These are phyloP conservation scores for Castanospermum australe DNA, from an alignment of 306 rosid genomes.

Conservation along the genomic window DNA sequence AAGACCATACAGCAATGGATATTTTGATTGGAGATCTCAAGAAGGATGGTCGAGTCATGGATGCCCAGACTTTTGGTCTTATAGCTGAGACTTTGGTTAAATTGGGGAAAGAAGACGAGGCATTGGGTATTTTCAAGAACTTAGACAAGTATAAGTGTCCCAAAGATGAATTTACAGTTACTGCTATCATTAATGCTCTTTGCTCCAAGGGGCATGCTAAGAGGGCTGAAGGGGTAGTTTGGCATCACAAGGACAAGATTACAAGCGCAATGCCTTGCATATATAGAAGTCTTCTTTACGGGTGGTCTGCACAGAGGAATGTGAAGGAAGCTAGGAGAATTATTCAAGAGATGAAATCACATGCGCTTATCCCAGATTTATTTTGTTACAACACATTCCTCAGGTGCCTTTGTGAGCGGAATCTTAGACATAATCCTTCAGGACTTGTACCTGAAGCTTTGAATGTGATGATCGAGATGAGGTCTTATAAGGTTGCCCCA, in stretches of 20 bases:
- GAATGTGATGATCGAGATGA: constrained; percentile 89
- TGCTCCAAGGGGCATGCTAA: constrained; percentile 79
- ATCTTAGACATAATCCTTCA: constrained; percentile 67
- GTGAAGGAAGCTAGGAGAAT: constrained; percentile 82
- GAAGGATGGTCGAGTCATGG: constrained; percentile 71
- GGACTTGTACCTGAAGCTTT: constrained; percentile 84
- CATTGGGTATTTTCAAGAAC: constrained; percentile 85
- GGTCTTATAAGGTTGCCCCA: constrained; percentile 50
- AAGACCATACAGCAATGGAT: constrained; percentile 64
- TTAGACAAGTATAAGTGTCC: constrained; percentile 61
- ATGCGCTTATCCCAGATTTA: constrained; percentile 61
- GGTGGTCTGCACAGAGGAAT: constrained; percentile 79
- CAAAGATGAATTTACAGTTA: constrained; percentile 56
- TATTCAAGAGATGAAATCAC: constrained; percentile 72
- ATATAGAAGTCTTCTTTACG: constrained; percentile 71
- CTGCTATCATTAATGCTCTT: constrained; percentile 63
- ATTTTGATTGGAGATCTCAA: constrained; percentile 66
- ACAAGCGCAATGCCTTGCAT: constrained; percentile 41
- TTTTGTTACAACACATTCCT: constrained; percentile 73
- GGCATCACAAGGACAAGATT: constrained; percentile 76
- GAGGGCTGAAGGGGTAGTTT: constrained; percentile 82
- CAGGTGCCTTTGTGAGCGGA: constrained; percentile 70
- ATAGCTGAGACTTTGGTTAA: constrained; percentile 67
- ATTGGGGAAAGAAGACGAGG: constrained; percentile 71
- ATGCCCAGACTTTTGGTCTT: constrained; percentile 53